Base-by-base conservation (phyloP, 305 asterid genomes). In the Salvia sclarea region DNA sequence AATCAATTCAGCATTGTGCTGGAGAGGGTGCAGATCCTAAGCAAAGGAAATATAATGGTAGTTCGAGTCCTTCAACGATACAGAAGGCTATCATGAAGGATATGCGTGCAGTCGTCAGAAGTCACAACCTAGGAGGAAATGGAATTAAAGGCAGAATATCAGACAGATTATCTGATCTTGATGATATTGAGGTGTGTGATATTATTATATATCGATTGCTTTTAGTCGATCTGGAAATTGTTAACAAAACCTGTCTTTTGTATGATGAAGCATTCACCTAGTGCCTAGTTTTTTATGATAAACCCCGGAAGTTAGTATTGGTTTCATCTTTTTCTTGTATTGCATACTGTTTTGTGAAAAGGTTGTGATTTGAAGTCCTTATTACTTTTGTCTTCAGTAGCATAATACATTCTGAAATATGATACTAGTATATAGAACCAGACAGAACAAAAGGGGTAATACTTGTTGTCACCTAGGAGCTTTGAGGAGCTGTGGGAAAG, bases 151-250 rank as follows among this genome's bases (percentile, higher is more conserved):
- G 2, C 20, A 48, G 61, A 12, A 70, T 38, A 12, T 62, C 80
- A n/a, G 71, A 76, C 30, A 71, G 62, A 64, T 75, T 71, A 68
- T 76, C 82, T 14, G 85, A 73, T 67, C 75, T 83, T 49, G 80
- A 75, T 75, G 87, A 83, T 76, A 71, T 77, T 43, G 84, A 83
- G 85, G 85, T 80, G 64, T 44, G 47, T 37, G 55, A 10, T 24
- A 43, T 68, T 45, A 21, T 66, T 8, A 61, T 56, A 18, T 28
- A 40, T 58, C 44, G 7, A 38, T 52, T 62, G 49, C 22, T 56
- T 74, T 53, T 37, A 43, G 59, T 50, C 59, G 63, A 18, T 44
- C 31, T 57, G 44, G 47, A 37, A 31, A 30, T 54, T 57, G 25
- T 45, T 40, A 7, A 20, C 40, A 11, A 47, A 57, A 25, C 49